A percentile compares a stretch with the other conserved stretches of the same genome.
Conservation (phyloP, 352 stramenopile species). For the Globisporangium cystogenes region DNA sequence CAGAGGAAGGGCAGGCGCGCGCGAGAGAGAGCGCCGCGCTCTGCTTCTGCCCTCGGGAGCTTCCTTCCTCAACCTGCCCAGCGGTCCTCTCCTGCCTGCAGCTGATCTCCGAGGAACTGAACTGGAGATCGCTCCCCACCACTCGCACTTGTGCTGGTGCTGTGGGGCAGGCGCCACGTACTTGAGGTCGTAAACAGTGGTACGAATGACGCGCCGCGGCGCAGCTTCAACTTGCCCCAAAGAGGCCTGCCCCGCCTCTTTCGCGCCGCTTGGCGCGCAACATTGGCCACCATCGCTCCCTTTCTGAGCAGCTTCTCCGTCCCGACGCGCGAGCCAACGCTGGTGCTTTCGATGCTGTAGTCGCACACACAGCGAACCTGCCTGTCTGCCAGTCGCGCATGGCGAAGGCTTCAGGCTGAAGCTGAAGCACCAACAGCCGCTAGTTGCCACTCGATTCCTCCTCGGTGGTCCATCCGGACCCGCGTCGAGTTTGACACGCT, state of each 20-base stretch:
- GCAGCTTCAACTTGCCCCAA: constrained; percentile 1
- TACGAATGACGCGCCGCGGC: not conserved
- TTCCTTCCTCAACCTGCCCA: not conserved
- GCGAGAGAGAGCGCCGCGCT: no score
- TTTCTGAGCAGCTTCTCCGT: no score
- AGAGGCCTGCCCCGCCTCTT: not conserved
- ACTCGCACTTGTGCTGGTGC: not conserved
- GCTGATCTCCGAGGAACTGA: not conserved
- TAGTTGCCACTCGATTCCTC: not conserved
- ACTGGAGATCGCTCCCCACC: not conserved
- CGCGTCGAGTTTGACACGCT: not conserved
- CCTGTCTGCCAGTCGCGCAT: no score
- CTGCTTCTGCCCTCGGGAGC: not conserved
- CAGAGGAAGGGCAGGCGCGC: no score
- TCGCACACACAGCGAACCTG: not conserved
- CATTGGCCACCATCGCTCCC: not conserved
- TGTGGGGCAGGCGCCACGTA: no score
- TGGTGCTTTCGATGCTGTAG: not conserved
- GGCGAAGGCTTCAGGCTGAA: no score
- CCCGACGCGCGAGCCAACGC: no score
- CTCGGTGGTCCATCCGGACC: not conserved
- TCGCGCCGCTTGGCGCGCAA: not conserved
- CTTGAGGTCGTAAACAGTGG: constrained; percentile 1
- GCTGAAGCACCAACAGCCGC: no score
- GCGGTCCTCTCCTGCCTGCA: not conserved